Percentiles rank a stretch among this genome's conserved stretches.
Conservation (phyloP, 495 filamentous ascomycete species). For the Annulohypoxylon moriforme region DNA sequence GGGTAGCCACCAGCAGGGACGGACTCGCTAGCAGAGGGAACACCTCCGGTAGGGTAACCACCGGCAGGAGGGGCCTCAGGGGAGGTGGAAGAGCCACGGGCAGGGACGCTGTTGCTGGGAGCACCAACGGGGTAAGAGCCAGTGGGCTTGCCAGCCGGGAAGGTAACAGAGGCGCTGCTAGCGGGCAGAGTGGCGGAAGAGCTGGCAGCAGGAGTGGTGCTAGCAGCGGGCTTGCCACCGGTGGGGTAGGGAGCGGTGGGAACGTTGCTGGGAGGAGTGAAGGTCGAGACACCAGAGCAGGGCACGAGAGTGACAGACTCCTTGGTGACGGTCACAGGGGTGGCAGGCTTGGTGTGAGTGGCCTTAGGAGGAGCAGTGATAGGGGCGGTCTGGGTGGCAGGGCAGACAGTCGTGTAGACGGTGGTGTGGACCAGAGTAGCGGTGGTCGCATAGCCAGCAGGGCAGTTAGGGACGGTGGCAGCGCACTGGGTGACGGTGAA, state of each 20-base stretch:
- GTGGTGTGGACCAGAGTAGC: slow-evolving; percentile 46
- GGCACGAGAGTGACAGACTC: slow-evolving; percentile 46
- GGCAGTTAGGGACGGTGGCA: slow-evolving; percentile 51
- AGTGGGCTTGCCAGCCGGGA: slow-evolving; percentile 24
- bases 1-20: slow-evolving; percentile 21
- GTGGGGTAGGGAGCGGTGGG: slow-evolving; percentile 47
- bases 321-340: slow-evolving; percentile 46
- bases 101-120: neutral
- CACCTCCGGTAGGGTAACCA: neutral
- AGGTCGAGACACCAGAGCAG: slow-evolving; percentile 45
- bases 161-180: too few relatives aligned
- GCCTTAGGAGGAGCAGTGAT: slow-evolving; percentile 41
- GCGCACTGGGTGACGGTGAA: slow-evolving; percentile 51
- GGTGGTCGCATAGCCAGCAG: slow-evolving; percentile 47
- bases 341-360: slow-evolving; percentile 36
- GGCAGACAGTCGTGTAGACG: slow-evolving; percentile 49
- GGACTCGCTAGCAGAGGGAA: neutral
- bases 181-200: neutral
- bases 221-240: slow-evolving; percentile 19
- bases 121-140: slow-evolving; percentile 27
- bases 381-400: slow-evolving; percentile 44
- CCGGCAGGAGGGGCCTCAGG: neutral
- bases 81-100: neutral
- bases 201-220: slow-evolving; percentile 16
- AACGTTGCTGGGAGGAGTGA: slow-evolving; percentile 44